Evolutionary conservation across 768 basidiomycete species (phyloP).

Genomic region (button mushroom (Agaricus bisporus)): DNA sequence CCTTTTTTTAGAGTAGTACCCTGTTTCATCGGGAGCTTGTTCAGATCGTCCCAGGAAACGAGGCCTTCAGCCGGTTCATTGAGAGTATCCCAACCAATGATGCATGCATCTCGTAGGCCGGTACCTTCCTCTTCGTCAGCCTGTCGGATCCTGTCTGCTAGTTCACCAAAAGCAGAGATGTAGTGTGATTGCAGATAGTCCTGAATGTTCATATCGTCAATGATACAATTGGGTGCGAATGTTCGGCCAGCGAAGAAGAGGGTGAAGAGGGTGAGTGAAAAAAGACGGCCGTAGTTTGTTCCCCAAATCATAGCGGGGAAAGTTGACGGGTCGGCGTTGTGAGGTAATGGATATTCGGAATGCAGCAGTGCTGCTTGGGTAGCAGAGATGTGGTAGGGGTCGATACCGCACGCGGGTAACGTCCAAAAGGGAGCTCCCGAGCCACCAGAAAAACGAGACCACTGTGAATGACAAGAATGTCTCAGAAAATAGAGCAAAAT

Average conservation of each 20-base stretch:
- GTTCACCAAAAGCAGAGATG: slow-evolving; percentile 64
- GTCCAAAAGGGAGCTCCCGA: slow-evolving; percentile 97
- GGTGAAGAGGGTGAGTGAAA: slow-evolving; percentile 86
- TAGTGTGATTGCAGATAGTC: slow-evolving; percentile 79
- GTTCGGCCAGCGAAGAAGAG: slow-evolving; percentile 89
- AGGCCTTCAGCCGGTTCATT: slow-evolving; percentile 94
- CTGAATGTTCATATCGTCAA: slow-evolving; percentile 91
- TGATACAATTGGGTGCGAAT: slow-evolving; percentile 86
- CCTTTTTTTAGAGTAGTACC: slow-evolving; percentile 80
- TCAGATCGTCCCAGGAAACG: slow-evolving; percentile 60
- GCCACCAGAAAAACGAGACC: slow-evolving; percentile 93
- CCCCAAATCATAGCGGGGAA: slow-evolving; percentile 96
- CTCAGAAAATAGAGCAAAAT: not conserved
- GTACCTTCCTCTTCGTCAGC: slow-evolving; percentile 44
- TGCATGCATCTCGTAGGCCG: slow-evolving; percentile 74
- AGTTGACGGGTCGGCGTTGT: slow-evolving; percentile 57
- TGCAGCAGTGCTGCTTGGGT: slow-evolving; percentile 86
- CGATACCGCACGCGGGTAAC: slow-evolving; percentile 81
- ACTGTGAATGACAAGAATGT: slow-evolving; percentile 39
- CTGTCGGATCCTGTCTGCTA: slow-evolving; percentile 64
- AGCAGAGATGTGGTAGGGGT: slow-evolving; percentile 78
- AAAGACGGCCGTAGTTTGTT: slow-evolving; percentile 89
- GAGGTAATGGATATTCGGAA: slow-evolving; percentile 73
- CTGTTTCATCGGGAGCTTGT: slow-evolving; percentile 56
- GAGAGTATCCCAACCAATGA: slow-evolving; percentile 95